Evolutionary conservation across 441 rosid species (phyloP).

Genomic region (Macaranga tanarius): DNA sequence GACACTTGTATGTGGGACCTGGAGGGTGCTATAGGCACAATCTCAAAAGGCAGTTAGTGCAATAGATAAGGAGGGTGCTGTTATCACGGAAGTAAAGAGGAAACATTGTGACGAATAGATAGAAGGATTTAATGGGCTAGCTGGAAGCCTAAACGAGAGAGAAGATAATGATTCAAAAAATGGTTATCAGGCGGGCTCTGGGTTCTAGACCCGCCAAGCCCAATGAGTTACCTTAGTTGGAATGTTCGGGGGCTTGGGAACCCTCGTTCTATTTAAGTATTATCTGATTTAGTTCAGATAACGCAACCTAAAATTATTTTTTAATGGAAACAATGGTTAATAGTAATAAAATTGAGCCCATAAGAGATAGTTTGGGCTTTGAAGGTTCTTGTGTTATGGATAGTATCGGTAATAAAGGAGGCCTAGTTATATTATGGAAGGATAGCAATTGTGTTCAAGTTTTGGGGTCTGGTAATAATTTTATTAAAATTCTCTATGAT

Average conservation of each 20-base stretch:
- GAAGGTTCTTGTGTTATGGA: not conserved
- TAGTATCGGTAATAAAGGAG: not conserved
- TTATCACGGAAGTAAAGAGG: too few species aligned
- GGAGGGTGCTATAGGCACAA: too few species aligned
- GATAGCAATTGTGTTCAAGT: not conserved
- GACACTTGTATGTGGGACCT: too few species aligned
- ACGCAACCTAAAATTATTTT: not conserved
- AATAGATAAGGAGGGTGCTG: too few species aligned
- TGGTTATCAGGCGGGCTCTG: not conserved
- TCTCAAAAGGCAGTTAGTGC: too few species aligned
- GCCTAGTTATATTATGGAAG: not conserved
- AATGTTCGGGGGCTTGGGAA: not conserved
- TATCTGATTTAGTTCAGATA: not conserved
- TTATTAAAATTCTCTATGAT: too few species aligned
- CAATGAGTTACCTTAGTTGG: not conserved
- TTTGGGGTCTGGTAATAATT: too few species aligned
- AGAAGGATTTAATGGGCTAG: too few species aligned
- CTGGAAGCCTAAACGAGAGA: too few species aligned
- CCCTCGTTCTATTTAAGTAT: too few species aligned
- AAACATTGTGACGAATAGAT: too few species aligned
- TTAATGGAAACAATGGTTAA: not conserved
- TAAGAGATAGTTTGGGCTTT: not conserved
- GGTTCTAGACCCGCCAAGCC: not conserved
- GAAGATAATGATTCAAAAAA: too few species aligned
- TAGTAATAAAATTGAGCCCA: not conserved